phyloP scores from a whole-genome alignment of 345 rosid genomes.

The Brassica carinata region DNA sequence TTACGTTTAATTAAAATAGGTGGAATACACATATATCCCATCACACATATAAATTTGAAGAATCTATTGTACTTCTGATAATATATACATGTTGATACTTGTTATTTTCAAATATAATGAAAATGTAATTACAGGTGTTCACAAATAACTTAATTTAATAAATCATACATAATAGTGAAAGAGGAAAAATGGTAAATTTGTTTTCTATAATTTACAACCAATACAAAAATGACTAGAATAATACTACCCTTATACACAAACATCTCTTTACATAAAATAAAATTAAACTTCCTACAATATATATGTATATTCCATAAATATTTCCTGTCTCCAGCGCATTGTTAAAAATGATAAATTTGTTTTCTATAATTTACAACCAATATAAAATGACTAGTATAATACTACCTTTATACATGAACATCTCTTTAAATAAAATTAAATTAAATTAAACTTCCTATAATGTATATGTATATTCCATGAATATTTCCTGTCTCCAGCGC shows the following conservation, averaged over 20 bases:
- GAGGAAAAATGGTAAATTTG: neutral
- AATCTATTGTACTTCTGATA: neutral
- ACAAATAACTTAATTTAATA: neutral
- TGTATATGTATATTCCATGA: neutral
- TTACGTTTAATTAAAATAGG: neutral
- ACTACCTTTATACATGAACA: neutral
- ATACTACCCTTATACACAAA: neutral
- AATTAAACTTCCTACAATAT: neutral
- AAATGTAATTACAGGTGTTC: neutral
- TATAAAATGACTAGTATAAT: neutral
- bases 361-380: neutral
- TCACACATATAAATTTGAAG: neutral
- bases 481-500: conserved; percentile 3
- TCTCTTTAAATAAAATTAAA: neutral
- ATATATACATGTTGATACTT: neutral
- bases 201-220: neutral
- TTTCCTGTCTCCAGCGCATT: no score
- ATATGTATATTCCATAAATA: no score
- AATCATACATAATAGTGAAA: conserved; percentile 1
- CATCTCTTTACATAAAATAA: neutral
- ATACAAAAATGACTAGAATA: neutral
- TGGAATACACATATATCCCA: neutral
- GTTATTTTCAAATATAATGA: neutral
- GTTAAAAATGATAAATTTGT: neutral
- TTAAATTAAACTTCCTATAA: neutral